Evolutionary conservation across 2,329 filamentous ascomycete genomes (phyloP).

Genomic region (Ophiostoma sp.): DNA sequence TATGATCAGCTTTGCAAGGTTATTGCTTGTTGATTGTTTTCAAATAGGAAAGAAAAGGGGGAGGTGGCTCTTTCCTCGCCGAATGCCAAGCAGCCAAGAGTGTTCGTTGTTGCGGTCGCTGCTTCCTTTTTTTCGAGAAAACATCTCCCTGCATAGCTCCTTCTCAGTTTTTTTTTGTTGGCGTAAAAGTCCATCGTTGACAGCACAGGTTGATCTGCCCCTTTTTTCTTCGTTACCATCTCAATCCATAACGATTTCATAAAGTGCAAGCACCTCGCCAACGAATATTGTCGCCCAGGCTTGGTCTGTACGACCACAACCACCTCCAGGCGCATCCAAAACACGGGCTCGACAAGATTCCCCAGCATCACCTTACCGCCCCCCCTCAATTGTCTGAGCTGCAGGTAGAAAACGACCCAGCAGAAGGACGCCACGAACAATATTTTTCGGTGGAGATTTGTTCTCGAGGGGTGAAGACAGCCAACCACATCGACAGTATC

Average conservation of each 20-base stretch:
- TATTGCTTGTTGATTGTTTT: not conserved
- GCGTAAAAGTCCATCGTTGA: not conserved
- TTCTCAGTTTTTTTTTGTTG: not conserved
- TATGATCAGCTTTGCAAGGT: not conserved
- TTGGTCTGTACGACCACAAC: constrained; percentile 31
- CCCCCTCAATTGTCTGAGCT: constrained; percentile 45
- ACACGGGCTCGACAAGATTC: constrained; percentile 41
- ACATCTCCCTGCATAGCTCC: not conserved
- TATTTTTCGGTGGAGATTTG: no score
- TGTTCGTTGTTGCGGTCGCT: not conserved
- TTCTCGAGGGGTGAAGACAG: no score
- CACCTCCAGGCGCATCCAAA: constrained; percentile 36
- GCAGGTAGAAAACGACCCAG: constrained; percentile 53
- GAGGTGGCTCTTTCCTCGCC: not conserved
- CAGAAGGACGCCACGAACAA: constrained; percentile 65
- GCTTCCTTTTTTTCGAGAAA: not conserved
- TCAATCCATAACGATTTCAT: constrained; percentile 37
- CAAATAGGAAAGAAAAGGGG: not conserved
- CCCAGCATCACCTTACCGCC: constrained; percentile 53
- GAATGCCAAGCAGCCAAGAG: constrained; percentile 6
- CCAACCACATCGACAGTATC: no score
- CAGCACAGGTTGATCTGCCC: constrained; percentile 30
- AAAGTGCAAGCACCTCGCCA: constrained; percentile 42
- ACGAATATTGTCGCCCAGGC: constrained; percentile 46
- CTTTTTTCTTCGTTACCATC: not conserved